Conservation (phyloP, 139 green algal genomes). For the Micractinium conductrix region DNA sequence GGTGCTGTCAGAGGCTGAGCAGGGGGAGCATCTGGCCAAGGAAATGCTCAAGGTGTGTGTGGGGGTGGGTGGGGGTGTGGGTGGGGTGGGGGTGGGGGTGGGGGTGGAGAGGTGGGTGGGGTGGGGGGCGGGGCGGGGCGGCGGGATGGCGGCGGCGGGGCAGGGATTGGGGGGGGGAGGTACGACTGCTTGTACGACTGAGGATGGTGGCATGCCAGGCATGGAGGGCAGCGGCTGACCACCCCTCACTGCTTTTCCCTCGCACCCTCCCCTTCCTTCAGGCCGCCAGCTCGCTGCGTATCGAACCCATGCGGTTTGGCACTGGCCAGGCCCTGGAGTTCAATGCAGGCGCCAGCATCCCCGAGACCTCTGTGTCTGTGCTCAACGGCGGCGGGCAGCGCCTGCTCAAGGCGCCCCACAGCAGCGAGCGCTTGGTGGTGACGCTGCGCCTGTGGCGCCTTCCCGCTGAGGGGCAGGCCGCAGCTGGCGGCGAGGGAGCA, state of each 20-base stretch:
- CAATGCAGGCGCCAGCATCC: constrained; percentile 58
- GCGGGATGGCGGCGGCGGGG: too few relatives aligned
- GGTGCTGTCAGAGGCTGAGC: constrained; percentile 47
- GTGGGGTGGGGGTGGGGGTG: too few relatives aligned
- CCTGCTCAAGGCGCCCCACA: constrained; percentile 38
- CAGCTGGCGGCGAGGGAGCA: not conserved
- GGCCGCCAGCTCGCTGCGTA: constrained; percentile 49
- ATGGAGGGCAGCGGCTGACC: not conserved
- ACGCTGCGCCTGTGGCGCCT: constrained; percentile 66
- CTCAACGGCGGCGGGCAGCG: constrained; percentile 42
- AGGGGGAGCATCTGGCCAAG: constrained; percentile 45
- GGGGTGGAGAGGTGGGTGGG: too few relatives aligned
- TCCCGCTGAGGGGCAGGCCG: not conserved
- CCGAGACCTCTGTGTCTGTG: constrained; percentile 62
- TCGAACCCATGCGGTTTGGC: constrained; percentile 68
- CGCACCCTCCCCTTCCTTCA: constrained; percentile 5
- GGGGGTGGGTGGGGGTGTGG: not conserved
- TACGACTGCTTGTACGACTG: too few relatives aligned
- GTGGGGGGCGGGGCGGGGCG: too few relatives aligned
- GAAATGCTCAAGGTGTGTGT: constrained; percentile 65
- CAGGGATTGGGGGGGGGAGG: too few relatives aligned
- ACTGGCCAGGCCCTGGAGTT: constrained; percentile 45
- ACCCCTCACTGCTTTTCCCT: not conserved
- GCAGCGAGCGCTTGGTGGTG: constrained; percentile 63
- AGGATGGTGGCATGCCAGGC: not conserved